These are phyloP conservation scores for Fusarium solani-melongenae DNA, from an alignment of 2,329 filamentous ascomycete species.

Conservation along the genomic window DNA sequence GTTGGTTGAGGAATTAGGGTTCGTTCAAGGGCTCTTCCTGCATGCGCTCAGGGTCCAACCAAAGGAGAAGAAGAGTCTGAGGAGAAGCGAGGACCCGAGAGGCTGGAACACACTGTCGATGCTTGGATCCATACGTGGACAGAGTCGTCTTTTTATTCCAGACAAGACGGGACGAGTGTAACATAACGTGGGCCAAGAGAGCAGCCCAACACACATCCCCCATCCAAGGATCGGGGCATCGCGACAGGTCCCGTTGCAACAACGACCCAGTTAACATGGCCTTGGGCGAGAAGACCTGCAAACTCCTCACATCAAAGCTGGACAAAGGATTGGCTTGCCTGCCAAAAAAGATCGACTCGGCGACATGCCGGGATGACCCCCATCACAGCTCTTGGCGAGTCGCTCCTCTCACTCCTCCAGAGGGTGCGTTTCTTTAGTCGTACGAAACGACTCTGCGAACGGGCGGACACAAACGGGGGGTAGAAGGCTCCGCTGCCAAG, in stretches of 20 bases:
- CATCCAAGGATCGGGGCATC: not conserved
- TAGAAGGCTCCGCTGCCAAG: constrained; percentile 33
- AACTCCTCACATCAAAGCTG: not conserved
- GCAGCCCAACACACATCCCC: constrained; percentile 6
- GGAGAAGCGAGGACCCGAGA: constrained; percentile 1
- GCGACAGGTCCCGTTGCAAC: not conserved
- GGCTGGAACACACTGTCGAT: not conserved
- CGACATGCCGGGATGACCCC: constrained; percentile 12
- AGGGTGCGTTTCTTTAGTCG: not conserved
- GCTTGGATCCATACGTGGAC: constrained; percentile 5
- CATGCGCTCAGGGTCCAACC: not conserved
- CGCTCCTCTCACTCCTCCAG: not conserved
- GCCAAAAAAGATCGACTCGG: constrained; percentile 33
- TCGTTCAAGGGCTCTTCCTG: constrained; percentile 1
- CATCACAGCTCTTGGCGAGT: constrained; percentile 11
- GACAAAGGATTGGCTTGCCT: constrained; percentile 7
- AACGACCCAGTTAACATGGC: not conserved
- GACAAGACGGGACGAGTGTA: not conserved
- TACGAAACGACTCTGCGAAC: not conserved
- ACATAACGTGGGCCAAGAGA: constrained; percentile 8
- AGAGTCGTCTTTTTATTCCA: constrained; percentile 29
- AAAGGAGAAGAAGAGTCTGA: not conserved
- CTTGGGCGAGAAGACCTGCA: no score
- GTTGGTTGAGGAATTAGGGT: not conserved
- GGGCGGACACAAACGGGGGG: not conserved